These are phyloP conservation scores for Hypoxylon sp. DNA, from an alignment of 2,329 filamentous ascomycete species.

Conservation along the genomic window DNA sequence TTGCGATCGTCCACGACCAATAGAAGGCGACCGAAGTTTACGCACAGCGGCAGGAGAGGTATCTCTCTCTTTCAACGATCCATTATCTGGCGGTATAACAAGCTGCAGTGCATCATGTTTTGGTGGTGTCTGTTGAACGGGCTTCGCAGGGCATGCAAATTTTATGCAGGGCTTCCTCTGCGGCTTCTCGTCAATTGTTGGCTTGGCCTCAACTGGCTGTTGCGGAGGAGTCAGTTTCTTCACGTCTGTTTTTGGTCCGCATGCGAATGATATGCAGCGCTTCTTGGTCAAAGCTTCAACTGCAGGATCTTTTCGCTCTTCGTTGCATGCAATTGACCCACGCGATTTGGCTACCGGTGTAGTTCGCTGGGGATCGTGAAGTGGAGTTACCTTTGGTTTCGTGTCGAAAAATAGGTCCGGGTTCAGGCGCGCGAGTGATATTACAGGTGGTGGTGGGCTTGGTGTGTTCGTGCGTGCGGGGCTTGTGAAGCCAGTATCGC, in stretches of 20 bases:
- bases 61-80: slow-evolving; percentile 38
- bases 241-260: slow-evolving; percentile 73
- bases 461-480: slow-evolving; percentile 89
- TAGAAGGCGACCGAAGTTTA: slow-evolving; percentile 54
- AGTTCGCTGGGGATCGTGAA: slow-evolving; percentile 47
- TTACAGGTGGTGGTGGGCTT: slow-evolving; percentile 83
- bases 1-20: slow-evolving; percentile 46
- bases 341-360: slow-evolving; percentile 40
- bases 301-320: slow-evolving; percentile 65
- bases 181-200: slow-evolving; percentile 57
- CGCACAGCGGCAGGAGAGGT: slow-evolving; percentile 47
- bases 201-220: slow-evolving; percentile 53
- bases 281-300: slow-evolving; percentile 80
- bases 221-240: slow-evolving; percentile 61
- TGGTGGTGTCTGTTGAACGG: slow-evolving; percentile 59
- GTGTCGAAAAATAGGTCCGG: slow-evolving; percentile 49
- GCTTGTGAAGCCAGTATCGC: slow-evolving; percentile 91
- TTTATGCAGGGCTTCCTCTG: slow-evolving; percentile 77
- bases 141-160: slow-evolving; percentile 78
- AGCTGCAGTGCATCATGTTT: slow-evolving; percentile 50
- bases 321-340: slow-evolving; percentile 32
- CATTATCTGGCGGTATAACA: slow-evolving; percentile 18
- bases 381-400: slow-evolving; percentile 51
- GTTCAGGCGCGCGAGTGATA: slow-evolving; percentile 63
- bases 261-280: slow-evolving; percentile 94